phyloP scores from a whole-genome alignment of 352 stramenopile species.

The Globisporangium nagaii region DNA sequence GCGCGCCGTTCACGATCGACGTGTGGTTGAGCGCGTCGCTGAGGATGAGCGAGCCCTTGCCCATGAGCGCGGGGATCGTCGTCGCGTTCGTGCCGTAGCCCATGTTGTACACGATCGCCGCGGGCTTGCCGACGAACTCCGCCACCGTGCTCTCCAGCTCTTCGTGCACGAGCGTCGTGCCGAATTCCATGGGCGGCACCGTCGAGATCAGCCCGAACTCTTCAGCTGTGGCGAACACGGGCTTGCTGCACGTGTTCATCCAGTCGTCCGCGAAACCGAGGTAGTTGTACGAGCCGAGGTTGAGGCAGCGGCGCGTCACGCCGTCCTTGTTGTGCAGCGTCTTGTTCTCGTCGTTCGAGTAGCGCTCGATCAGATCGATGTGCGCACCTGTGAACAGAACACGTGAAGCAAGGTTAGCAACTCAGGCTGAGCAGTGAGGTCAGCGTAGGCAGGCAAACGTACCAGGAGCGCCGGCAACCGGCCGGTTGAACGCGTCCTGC shows the following conservation, averaged over 20 bases:
- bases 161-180: constrained; percentile 70
- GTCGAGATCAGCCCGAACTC: constrained; percentile 46
- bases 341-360: constrained; percentile 31
- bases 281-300: constrained; percentile 96
- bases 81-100: constrained; percentile 96
- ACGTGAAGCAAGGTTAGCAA: background rate
- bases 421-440: background rate
- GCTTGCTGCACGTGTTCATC: constrained; percentile 79
- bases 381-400: constrained; percentile 23
- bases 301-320: constrained; percentile 61
- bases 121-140: constrained; percentile 91
- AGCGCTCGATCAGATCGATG: constrained; percentile 87
- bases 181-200: constrained; percentile 25
- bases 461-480: constrained; percentile 23
- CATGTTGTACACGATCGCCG: constrained; percentile 95
- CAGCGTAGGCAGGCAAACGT: background rate
- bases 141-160: constrained; percentile 87
- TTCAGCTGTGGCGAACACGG: constrained; percentile 67
- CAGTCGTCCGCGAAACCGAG: constrained; percentile 96
- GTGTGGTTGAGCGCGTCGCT: constrained; percentile 96
- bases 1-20: constrained; percentile 94
- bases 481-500: constrained; percentile 54
- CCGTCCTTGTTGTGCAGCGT: constrained; percentile 19
- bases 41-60: constrained; percentile 89
- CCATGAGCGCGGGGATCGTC: constrained; percentile 91